These are phyloP conservation scores for Pseudopithomyces chartarum DNA, from an alignment of 2,329 filamentous ascomycete species.

Conservation along the genomic window DNA sequence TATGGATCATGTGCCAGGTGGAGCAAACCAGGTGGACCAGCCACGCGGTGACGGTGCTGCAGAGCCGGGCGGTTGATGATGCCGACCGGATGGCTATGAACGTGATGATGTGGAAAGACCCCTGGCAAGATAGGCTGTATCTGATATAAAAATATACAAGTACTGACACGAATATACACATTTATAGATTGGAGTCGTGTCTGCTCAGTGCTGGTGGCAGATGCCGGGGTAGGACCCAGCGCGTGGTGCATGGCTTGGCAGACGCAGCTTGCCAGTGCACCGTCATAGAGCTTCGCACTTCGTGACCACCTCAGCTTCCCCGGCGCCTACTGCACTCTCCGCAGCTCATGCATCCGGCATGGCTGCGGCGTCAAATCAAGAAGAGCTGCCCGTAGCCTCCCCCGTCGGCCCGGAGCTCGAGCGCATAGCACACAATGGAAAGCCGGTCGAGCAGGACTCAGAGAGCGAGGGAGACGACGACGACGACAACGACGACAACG, in stretches of 20 bases:
- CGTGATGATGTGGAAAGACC: constrained; percentile 1
- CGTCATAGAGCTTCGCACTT: constrained; percentile 29
- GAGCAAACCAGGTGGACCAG: background rate
- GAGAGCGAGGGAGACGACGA: constrained; percentile 57
- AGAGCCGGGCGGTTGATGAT: background rate
- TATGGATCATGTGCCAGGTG: background rate
- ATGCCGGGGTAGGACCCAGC: background rate
- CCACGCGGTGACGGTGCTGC: background rate
- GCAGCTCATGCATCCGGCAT: constrained; percentile 48
- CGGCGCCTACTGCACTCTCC: constrained; percentile 24
- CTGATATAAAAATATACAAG: background rate
- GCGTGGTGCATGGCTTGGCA: constrained; percentile 23
- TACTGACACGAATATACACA: too few species aligned
- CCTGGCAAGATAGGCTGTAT: background rate
- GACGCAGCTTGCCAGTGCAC: constrained; percentile 22
- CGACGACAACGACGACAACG: constrained; percentile 77
- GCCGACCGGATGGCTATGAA: background rate
- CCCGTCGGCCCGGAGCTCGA: constrained; percentile 31
- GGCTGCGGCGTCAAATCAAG: constrained; percentile 44
- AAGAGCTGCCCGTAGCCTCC: constrained; percentile 48
- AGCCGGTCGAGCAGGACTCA: constrained; percentile 30
- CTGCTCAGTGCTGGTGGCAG: background rate
- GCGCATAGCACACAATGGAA: constrained; percentile 26
- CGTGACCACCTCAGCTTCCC: constrained; percentile 22
- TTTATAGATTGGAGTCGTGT: too few species aligned